Base-by-base conservation (phyloP, 2,329 filamentous ascomycete genomes). In the Metarhizium humberi region DNA sequence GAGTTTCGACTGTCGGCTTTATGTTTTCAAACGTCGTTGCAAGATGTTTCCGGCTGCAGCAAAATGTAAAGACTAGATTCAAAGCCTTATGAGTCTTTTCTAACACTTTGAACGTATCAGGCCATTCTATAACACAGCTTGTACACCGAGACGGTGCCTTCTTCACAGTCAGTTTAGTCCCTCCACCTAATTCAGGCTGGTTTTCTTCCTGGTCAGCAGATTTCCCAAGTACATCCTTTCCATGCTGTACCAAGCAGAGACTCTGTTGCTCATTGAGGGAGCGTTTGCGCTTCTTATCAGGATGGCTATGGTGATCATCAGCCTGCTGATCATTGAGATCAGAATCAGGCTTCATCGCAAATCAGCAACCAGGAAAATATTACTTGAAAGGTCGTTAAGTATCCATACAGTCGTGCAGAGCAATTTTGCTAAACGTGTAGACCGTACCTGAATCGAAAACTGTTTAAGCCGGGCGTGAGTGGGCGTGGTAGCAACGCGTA, bases 11-110 rank as follows among this genome's bases (percentile, higher is more conserved):
- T 0, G 92, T 82, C 8, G 84, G 81, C 62, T 86, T 90, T 50
- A 99, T 88, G 6, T 87, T 96, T 16, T 94, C 88, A 61, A 96
- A 90, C 0, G 92, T 96, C 0, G 94, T 97, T 0, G 89, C 85
- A 32, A 97, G 79, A 64, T 97, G 89, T 67, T 95, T 96, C 49
- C 94, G 85, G 1, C 92, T 92, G 67, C 86, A 94, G 73, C 90
- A 95, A 67, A 99, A 97, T 0, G 94, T 97, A 64, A 90, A 96
- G 1, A 97, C 90, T 2, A 97, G 74, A 63, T 96, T 99, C 57
- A 99, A 73, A 1, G 94, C 92, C 58, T 85, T 82, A 67, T 97
- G 88, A 0, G 86, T 88, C 67, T 86, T 85, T 30, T 87, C 84
- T 8, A 97, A 78, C 46, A 77, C 75, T 55, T 82, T 86, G 69